Evolutionary conservation across 1,139 yeast species (phyloP).

Genomic region (Saccharomyces uvarum): DNA sequence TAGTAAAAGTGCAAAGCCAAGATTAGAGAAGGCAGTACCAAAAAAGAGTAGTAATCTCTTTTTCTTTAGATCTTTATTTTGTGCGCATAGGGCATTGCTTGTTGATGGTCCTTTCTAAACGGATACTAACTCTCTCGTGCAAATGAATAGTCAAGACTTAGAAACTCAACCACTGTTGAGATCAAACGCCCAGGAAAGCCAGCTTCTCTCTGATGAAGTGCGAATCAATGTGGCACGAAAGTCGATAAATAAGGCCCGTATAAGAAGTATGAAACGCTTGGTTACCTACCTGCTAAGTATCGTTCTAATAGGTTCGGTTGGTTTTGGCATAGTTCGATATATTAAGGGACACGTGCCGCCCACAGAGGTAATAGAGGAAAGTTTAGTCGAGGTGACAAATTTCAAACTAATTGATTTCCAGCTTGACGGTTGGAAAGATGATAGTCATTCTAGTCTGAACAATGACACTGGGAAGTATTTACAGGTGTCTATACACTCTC

Average conservation of each 20-base stretch:
- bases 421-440: slow-evolving; percentile 28
- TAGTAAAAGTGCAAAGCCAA: not conserved
- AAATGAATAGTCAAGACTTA: slow-evolving; percentile 7
- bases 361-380: not conserved
- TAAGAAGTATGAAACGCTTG: not conserved
- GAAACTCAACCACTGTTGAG: slow-evolving; percentile 17
- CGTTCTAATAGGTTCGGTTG: not conserved
- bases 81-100: not conserved
- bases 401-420: slow-evolving; percentile 17
- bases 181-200: slow-evolving; percentile 1
- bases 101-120: not conserved
- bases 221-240: not conserved
- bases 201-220: not conserved
- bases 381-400: slow-evolving; percentile 14
- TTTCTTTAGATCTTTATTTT: not conserved
- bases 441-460: slow-evolving; percentile 10
- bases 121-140: not conserved
- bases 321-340: not conserved
- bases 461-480: slow-evolving; percentile 20
- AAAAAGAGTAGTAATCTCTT: not conserved
- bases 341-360: slow-evolving; percentile 1
- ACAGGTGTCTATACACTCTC: slow-evolving; percentile 18
- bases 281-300: not conserved
- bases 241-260: not conserved
- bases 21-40: not conserved